These are phyloP conservation scores for Vigna radiata DNA, from an alignment of 306 rosid genomes.

Conservation along the genomic window DNA sequence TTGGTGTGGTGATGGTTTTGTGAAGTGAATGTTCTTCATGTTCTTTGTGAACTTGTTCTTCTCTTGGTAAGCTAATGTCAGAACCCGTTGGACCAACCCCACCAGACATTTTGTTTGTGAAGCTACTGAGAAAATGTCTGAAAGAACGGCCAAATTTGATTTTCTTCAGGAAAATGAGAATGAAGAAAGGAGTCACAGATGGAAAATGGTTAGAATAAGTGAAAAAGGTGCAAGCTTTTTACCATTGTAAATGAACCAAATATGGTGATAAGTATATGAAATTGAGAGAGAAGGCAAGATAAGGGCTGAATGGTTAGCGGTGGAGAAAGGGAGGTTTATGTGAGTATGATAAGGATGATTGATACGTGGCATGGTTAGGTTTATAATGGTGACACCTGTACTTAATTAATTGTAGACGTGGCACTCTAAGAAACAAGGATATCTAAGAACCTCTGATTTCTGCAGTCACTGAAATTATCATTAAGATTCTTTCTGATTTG, in stretches of 20 bases:
- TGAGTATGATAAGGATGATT: not conserved
- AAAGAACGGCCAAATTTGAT: not conserved
- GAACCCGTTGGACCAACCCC: conserved; percentile 77
- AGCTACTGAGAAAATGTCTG: not conserved
- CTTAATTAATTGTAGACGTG: not conserved
- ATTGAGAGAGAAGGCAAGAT: not conserved
- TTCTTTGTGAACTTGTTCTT: conserved; percentile 62
- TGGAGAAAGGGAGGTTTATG: conserved; percentile 40
- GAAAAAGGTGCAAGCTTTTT: not conserved
- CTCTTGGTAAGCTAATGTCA: conserved; percentile 68
- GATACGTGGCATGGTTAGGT: conserved; percentile 27
- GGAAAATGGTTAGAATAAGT: not conserved
- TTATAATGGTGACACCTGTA: not conserved
- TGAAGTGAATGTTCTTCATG: conserved; percentile 35
- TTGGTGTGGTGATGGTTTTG: conserved; percentile 30
- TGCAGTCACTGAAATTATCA: not conserved
- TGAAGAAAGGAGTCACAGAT: not conserved
- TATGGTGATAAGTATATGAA: not conserved
- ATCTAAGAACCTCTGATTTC: no score
- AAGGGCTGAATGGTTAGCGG: conserved; percentile 38
- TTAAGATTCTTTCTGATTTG: not conserved
- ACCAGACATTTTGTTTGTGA: conserved; percentile 69
- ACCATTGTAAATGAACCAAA: not conserved
- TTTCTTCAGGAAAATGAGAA: conserved; percentile 6
- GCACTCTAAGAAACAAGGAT: not conserved